phyloP scores from a whole-genome alignment of 331 rosid species.

The Pyracantha coccinea region DNA sequence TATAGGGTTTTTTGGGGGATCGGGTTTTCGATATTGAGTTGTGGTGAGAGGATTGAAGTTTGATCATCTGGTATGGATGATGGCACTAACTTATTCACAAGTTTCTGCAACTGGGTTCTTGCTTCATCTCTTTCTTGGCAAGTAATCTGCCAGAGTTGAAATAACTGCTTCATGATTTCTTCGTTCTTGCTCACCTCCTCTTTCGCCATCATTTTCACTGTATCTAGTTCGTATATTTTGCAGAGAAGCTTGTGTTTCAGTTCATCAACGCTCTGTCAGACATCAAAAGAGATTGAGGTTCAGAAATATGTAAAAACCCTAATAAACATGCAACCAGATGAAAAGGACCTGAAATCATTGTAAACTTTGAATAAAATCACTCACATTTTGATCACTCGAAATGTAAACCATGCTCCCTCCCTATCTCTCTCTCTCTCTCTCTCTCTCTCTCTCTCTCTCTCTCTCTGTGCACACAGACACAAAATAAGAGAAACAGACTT shows the following conservation, averaged over 20 bases:
- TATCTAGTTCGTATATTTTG: constrained; percentile 27
- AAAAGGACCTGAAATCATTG: too few relatives aligned
- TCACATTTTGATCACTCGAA: background rate
- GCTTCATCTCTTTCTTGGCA: constrained; percentile 58
- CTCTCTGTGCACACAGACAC: background rate
- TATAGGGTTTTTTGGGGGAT: background rate
- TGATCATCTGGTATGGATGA: constrained; percentile 1
- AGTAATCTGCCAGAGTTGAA: constrained; percentile 18
- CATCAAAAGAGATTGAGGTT: background rate
- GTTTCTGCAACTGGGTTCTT: constrained; percentile 31
- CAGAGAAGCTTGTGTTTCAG: constrained; percentile 28
- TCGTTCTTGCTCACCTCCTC: constrained; percentile 25
- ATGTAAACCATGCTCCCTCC: background rate
- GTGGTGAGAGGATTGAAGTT: background rate
- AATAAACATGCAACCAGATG: too few relatives aligned
- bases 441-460: too few relatives aligned
- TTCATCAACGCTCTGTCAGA: constrained; percentile 33
- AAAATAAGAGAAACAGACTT: background rate
- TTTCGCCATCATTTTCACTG: constrained; percentile 19
- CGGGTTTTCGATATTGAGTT: background rate
- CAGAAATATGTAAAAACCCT: too few relatives aligned
- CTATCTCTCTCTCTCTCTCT: background rate
- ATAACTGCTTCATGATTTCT: constrained; percentile 17
- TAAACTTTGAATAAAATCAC: background rate
- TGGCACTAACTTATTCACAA: constrained; percentile 15